These are phyloP conservation scores for Pleurotus eryngii DNA, from an alignment of 768 basidiomycete species.

Conservation along the genomic window DNA sequence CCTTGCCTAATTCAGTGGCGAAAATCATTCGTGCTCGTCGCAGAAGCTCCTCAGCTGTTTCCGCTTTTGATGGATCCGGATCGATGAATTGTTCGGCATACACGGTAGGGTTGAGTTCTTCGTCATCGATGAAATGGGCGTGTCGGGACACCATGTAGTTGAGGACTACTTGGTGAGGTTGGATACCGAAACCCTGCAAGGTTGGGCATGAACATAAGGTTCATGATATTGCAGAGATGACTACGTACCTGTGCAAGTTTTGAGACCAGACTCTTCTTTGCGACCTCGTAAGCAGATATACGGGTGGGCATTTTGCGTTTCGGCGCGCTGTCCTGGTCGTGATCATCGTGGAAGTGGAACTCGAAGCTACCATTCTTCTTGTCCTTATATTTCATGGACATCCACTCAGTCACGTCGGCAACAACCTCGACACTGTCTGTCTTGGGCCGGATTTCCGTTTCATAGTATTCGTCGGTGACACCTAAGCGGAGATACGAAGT, in stretches of 20 bases:
- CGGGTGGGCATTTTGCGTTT: conserved; percentile 83
- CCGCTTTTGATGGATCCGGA: conserved; percentile 55
- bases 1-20: conserved; percentile 87
- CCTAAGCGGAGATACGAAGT: conserved; percentile 67
- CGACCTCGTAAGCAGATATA: conserved; percentile 78
- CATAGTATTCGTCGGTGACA: conserved; percentile 72
- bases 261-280: conserved; percentile 74
- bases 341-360: conserved; percentile 70
- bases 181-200: conserved; percentile 77
- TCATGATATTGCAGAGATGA: neutral
- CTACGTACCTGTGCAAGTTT: conserved; percentile 74
- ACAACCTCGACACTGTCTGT: conserved; percentile 85
- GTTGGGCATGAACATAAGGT: conserved; percentile 5
- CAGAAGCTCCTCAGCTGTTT: conserved; percentile 64
- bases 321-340: conserved; percentile 48
- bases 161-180: conserved; percentile 78
- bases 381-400: conserved; percentile 80
- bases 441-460: conserved; percentile 59
- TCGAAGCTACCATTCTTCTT: conserved; percentile 60
- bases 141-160: conserved; percentile 67
- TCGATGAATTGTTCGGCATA: conserved; percentile 87
- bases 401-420: conserved; percentile 89
- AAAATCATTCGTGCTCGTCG: conserved; percentile 78
- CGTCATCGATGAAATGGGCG: conserved; percentile 75
- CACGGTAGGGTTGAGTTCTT: conserved; percentile 70